Base-by-base conservation (phyloP, 1,284 basidiomycete species). In the Ganoderma sinense region DNA sequence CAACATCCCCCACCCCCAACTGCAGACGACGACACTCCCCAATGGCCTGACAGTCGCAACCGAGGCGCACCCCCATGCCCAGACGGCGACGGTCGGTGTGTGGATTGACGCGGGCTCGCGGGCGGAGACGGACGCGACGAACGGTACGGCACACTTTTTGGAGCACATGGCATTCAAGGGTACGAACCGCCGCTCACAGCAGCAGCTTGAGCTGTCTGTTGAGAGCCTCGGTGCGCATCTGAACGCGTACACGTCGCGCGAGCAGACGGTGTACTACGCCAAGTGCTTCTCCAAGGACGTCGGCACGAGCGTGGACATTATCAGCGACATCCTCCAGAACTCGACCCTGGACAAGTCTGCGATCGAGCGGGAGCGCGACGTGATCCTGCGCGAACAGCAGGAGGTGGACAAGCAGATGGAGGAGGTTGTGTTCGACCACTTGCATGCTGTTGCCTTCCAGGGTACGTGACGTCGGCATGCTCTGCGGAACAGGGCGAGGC, bases 261-360 rank as follows among this genome's bases (percentile, higher is more conserved):
- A 99, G 85, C 97, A 99, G 85, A 99, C 98, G 40, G 97, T 99
- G 73, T 99, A 99, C 87, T 99, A 99, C 82, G 97, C 97, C 80
- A 99, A 99, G 89, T 94, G 95, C 80, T 99, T 99, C 91, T 90
- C 94, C 82, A 94, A 97, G 87, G 98, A 99, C 81, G 95, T 99
- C 26, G 90, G 91, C 41, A 89, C 89, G 70, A 91, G 96, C 40
- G 97, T 99, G 71, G 96, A 98, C 84, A 98, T 99, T 84, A 96
- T 99, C 81, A 94, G 94, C 77, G 97, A 99, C 84, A 99, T 99
- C 78, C 89, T 99, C 63, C 97, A 98, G 83, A 98, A 97, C 85
- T 97, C 96, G 48, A 99, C 97, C 86, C 88, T 99, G 66, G 98
- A 99, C 79, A 84, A 83, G 71, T 78, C 86, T 51, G 97, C 97